Evolutionary conservation across 331 rosid species (phyloP), one percentile per base, ranked within the genome.

Genomic region (Pyrus hybrid): DNA sequence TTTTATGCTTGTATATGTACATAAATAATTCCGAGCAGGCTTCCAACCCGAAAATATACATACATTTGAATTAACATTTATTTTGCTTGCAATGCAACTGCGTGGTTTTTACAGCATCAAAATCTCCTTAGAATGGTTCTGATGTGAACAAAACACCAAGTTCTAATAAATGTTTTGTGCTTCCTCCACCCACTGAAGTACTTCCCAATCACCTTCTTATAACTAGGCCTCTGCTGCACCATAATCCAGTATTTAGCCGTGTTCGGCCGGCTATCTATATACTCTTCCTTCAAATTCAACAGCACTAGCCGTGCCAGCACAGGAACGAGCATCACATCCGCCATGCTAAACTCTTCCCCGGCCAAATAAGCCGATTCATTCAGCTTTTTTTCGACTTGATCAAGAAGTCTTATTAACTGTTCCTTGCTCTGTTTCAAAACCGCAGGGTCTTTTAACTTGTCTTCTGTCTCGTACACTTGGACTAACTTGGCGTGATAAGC

Each of bases 161-260:
- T 87, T 82, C 88, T 90, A 22, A 85, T 30, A 35, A 90, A 80
- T 25, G 93, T 92, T 86, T 85, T 90, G 77, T 94, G 89, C 83
- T 77, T 94, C 86, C 88, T 90, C 97, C 97, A 94, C 53, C 99
- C 97, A 68, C 71, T 76, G 76, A 94, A 94, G 74, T 87, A 66
- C 83, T 80, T 94, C 66, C 91, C 97, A 80, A 92, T 89, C 80
- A 89, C 97, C 80, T 85, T 92, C 86, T 75, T 92, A 73, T 94
- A 92, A 82, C 99, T 92, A 71, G 91, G 97, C 80, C 97, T 92
- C 84, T 90, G 91, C 88, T 85, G 91, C 85, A 94, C 86, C 84
- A 82, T 70, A 77, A 86, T 62, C 99, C 99, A 94, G 84, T 94
- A 94, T 81, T 88, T 94, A 21, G 75, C 68, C 37, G 57, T 43